Percentiles rank a stretch among this genome's conserved stretches.
Evolutionary conservation across 257 asterid species (phyloP).

Genomic region (Striga asiatica): DNA sequence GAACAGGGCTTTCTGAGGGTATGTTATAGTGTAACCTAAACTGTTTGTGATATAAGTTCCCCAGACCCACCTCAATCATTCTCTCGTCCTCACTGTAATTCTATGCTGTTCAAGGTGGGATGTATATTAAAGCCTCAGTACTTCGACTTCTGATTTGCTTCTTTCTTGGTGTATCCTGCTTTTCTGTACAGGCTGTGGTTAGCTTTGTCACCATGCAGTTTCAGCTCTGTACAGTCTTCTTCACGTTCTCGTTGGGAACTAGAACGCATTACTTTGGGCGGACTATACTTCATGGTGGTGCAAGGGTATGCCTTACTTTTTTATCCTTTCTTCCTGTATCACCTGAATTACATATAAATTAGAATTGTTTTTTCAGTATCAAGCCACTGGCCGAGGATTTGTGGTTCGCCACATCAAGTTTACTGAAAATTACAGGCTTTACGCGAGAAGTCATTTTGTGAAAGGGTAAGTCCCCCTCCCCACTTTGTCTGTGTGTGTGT

Average conservation of each 20-base stretch:
- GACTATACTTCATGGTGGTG: constrained; percentile 98
- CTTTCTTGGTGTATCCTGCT: neutral
- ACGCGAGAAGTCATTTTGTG: constrained; percentile 90
- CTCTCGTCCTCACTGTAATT: neutral
- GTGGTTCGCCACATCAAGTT: constrained; percentile 96
- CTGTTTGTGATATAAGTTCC: neutral
- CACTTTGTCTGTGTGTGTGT: neutral
- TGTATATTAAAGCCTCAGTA: neutral
- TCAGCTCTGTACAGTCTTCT: constrained; percentile 89
- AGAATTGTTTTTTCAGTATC: constrained; percentile 46
- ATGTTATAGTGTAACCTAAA: no score
- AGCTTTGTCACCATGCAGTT: constrained; percentile 95
- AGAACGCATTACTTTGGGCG: constrained; percentile 96
- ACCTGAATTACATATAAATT: constrained; percentile 10
- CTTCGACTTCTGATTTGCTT: constrained; percentile 12
- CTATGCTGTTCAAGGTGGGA: neutral
- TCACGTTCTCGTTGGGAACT: constrained; percentile 93
- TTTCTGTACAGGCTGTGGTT: constrained; percentile 64
- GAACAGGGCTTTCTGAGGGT: constrained; percentile 96
- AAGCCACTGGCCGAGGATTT: constrained; percentile 96
- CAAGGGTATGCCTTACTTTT: constrained; percentile 46
- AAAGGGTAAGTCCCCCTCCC: constrained; percentile 55
- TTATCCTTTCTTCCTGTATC: constrained; percentile 14
- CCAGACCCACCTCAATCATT: neutral
- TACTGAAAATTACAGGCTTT: constrained; percentile 92